Conservation (phyloP, 2,329 filamentous ascomycete genomes). For the Phialocephala subalpina region DNA sequence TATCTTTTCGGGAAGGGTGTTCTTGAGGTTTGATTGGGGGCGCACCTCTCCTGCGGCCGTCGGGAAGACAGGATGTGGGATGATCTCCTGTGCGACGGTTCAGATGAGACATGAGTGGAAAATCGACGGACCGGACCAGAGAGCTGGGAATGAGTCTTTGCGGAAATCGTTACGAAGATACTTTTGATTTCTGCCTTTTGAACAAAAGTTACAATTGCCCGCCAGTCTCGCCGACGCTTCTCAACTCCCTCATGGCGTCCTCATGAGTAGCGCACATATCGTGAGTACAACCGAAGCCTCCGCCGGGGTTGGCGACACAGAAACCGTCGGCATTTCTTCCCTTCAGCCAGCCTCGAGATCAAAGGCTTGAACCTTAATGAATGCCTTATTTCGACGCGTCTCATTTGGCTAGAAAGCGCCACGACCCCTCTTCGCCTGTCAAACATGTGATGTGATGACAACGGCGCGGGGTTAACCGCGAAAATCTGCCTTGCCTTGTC, state of each 20-base stretch:
- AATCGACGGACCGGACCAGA: neutral
- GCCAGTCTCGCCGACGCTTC: neutral
- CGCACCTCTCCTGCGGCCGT: no score
- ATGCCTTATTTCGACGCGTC: neutral
- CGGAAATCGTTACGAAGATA: neutral
- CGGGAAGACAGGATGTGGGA: no score
- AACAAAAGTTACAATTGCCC: neutral
- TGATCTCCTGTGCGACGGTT: neutral
- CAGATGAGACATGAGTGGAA: neutral
- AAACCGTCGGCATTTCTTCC: neutral
- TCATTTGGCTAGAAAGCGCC: no score
- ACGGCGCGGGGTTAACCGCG: conserved; percentile 2
- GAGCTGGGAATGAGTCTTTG: neutral
- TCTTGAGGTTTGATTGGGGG: no score
- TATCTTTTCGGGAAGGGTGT: no score
- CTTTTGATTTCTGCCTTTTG: neutral
- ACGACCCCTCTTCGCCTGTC: neutral
- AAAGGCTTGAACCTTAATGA: conserved; percentile 1
- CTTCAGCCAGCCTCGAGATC: conserved; percentile 11
- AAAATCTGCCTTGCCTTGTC: neutral
- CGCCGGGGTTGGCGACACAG: neutral
- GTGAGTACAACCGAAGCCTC: neutral
- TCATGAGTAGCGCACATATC: neutral
- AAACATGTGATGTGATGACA: neutral
- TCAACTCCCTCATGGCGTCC: neutral